phyloP scores from a whole-genome alignment of 2,329 filamentous ascomycete species.

The Lachnellula arida region DNA sequence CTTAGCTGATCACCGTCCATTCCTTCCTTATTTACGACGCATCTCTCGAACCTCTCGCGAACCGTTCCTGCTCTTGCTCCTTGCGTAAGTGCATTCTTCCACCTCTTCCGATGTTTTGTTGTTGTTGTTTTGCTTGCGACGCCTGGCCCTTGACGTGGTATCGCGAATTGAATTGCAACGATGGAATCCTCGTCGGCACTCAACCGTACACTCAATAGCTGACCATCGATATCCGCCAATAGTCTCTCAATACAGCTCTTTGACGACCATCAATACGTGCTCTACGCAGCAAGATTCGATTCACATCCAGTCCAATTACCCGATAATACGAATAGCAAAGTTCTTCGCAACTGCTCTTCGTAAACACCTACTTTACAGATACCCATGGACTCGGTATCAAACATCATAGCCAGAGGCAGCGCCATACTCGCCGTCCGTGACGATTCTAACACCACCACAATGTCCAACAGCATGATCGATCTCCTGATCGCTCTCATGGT shows the following conservation, averaged over 20 bases:
- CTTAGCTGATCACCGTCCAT: constrained; percentile 39
- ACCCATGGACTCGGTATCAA: constrained; percentile 25
- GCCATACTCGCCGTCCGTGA: constrained; percentile 46
- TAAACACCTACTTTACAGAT: background rate
- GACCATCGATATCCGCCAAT: background rate
- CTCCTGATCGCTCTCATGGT: constrained; percentile 76
- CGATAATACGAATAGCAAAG: background rate
- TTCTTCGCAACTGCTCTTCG: background rate
- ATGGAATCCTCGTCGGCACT: background rate
- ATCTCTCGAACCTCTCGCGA: constrained; percentile 1
- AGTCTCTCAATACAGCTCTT: constrained; percentile 1
- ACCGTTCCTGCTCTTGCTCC: constrained; percentile 3
- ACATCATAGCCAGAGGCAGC: constrained; percentile 34
- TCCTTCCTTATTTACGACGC: constrained; percentile 22
- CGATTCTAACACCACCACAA: constrained; percentile 36
- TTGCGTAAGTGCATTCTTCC: constrained; percentile 17
- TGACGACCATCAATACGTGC: background rate
- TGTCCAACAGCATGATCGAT: constrained; percentile 62
- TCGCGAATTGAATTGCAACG: background rate
- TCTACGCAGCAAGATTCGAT: background rate
- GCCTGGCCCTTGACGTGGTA: background rate
- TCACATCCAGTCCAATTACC: background rate
- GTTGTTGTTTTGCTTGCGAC: too few relatives aligned
- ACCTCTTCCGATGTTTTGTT: background rate
- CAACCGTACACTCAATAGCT: background rate